Evolutionary conservation across 257 asterid genomes (phyloP), one percentile per base, ranked within the genome.

Genomic region (Prunella vulgaris): DNA sequence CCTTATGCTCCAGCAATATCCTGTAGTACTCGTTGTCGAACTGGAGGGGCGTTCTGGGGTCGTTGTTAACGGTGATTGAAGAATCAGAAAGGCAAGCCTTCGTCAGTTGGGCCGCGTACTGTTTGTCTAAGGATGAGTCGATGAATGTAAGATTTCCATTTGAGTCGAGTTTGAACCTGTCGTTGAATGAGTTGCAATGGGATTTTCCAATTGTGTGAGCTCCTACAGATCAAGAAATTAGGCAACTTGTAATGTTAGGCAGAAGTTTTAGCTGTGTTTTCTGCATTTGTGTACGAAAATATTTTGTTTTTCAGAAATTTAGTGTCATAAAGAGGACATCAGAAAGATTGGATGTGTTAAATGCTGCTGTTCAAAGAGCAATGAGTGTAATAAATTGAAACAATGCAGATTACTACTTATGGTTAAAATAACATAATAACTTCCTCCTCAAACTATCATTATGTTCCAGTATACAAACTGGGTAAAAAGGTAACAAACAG

Each of bases 121-220:
- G 71, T 67, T 56, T 68, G 76, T 88, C 88, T 1, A 88, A 71
- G 0, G 96, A 80, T 10, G 86, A 17, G 53, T 90, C 97, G 2
- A 86, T 28, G 30, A 72, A 22, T 1, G 87, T 84, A 2, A 90
- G 38, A 30, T 81, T 88, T 28, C 97, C 95, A 3, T 60, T 76
- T 1, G 86, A 20, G 78, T 83, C 93, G 52, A 82, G 49, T 25
- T 75, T 78, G 82, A 84, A 88, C 14, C 92, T 81, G 61, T 84
- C 89, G 64, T 79, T 86, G 74, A 90, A 90, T 14, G 92, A 80
- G 76, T 64, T 83, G 85, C 96, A 90, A 68, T 90, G 96, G 0
- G 96, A 90, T 52, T 79, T 71, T 69, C 97, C 97, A 21, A 90
- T 90, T 1, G 97, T 84, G 82, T 86, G 96, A 7, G 92, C 96